A percentile compares a stretch with the other conserved stretches of the same genome.
These are phyloP conservation scores for Capsicum rhomboideum DNA, from an alignment of 257 asterid genomes.

Conservation along the genomic window DNA sequence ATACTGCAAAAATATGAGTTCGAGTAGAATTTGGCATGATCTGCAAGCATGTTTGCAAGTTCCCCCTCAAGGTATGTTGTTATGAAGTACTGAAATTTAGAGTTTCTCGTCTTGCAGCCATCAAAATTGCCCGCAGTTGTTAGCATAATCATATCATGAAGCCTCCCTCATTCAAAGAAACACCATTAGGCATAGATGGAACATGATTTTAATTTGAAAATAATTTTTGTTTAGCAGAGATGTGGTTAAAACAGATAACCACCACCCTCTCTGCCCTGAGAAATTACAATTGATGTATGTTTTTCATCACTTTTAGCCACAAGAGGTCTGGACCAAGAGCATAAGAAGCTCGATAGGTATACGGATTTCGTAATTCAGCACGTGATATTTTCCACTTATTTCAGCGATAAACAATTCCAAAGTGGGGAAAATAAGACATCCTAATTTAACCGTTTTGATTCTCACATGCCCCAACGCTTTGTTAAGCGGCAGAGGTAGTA, in stretches of 20 bases:
- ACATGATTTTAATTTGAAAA: not conserved
- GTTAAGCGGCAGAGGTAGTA: not conserved
- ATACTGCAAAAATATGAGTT: slow-evolving; percentile 52
- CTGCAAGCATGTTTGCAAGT: slow-evolving; percentile 66
- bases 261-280: not conserved
- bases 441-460: not conserved
- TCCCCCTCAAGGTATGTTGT: slow-evolving; percentile 56
- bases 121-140: not conserved
- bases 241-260: not conserved
- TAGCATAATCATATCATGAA: not conserved
- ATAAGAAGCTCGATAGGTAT: not conserved
- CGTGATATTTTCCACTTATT: not conserved
- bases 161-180: not conserved
- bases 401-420: not conserved
- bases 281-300: not conserved
- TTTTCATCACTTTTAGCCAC: not conserved
- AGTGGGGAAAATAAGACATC: not conserved
- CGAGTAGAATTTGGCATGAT: slow-evolving; percentile 49
- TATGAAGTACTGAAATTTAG: not conserved
- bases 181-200: not conserved
- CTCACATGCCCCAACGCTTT: not conserved
- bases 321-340: not conserved
- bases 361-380: not conserved
- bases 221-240: not conserved
- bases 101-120: not conserved